These are phyloP conservation scores for Mortierella sp. DNA, from an alignment of 371 early-diverging fungal genomes.

Conservation along the genomic window DNA sequence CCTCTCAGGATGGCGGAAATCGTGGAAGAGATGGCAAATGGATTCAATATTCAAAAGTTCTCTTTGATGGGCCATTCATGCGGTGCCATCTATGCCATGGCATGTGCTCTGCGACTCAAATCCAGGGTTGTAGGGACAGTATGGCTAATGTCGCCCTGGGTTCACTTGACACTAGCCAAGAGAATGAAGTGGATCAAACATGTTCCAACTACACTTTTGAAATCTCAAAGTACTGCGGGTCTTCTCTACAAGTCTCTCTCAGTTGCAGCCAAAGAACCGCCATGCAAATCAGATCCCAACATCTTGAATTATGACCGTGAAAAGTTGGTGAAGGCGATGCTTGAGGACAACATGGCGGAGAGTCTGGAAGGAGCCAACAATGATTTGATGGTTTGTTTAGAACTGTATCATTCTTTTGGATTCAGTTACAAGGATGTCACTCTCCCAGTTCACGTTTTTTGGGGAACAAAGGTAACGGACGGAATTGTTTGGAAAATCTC, in stretches of 20 bases:
- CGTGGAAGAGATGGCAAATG: conserved; percentile 58
- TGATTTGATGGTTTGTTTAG: conserved; percentile 57
- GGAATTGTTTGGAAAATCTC: neutral
- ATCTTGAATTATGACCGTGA: conserved; percentile 54
- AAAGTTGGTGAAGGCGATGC: conserved; percentile 56
- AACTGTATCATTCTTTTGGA: conserved; percentile 56
- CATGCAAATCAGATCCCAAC: conserved; percentile 48
- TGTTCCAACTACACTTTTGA: conserved; percentile 56
- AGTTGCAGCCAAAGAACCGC: conserved; percentile 56
- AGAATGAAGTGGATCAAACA: conserved; percentile 58
- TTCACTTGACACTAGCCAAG: conserved; percentile 57
- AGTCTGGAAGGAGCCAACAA: conserved; percentile 58
- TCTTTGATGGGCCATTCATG: conserved; percentile 59
- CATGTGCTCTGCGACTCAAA: conserved; percentile 57
- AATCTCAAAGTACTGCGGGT: conserved; percentile 51
- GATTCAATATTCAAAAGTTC: conserved; percentile 59
- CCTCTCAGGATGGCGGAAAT: conserved; percentile 56
- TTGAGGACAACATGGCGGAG: conserved; percentile 57
- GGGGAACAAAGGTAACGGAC: conserved; percentile 56
- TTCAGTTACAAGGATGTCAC: conserved; percentile 60
- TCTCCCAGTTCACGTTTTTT: conserved; percentile 58
- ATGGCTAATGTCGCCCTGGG: conserved; percentile 59
- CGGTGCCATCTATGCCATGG: conserved; percentile 61
- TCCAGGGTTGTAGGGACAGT: conserved; percentile 56
- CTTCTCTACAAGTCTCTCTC: conserved; percentile 53